Conservation (phyloP, 192 early-diverging fungal species). For the Mortierella claussenii region DNA sequence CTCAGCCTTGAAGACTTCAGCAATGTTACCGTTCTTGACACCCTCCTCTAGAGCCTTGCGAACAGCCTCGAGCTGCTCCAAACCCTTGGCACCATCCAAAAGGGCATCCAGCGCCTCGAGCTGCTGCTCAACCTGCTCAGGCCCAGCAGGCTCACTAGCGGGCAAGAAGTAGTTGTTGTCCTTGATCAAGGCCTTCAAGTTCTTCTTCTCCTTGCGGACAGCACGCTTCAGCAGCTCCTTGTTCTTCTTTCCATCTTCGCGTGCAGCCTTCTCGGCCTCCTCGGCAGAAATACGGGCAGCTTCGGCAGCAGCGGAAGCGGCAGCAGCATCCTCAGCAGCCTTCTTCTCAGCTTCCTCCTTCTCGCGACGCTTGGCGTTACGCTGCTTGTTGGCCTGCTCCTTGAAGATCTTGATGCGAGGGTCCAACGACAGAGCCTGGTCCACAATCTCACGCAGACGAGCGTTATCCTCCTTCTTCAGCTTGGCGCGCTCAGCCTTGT, state of each 20-base stretch:
- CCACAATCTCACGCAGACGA: constrained; percentile 84
- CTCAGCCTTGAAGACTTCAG: constrained; percentile 67
- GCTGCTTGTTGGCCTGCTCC: constrained; percentile 89
- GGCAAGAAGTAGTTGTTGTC: constrained; percentile 83
- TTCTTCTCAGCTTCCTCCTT: constrained; percentile 78
- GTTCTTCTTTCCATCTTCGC: constrained; percentile 82
- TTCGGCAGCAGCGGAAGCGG: constrained; percentile 59
- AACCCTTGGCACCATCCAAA: constrained; percentile 70
- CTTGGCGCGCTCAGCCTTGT: constrained; percentile 89
- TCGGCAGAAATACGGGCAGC: constrained; percentile 70
- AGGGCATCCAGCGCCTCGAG: constrained; percentile 84
- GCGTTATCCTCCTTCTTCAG: constrained; percentile 98
- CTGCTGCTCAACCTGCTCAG: constrained; percentile 72
- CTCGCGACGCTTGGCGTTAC: constrained; percentile 91
- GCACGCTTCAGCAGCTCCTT: constrained; percentile 89
- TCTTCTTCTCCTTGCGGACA: constrained; percentile 93
- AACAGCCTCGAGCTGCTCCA: constrained; percentile 64
- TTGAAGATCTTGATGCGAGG: constrained; percentile 92
- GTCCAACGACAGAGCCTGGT: constrained; percentile 84
- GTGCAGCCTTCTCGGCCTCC: constrained; percentile 68
- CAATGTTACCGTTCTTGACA: constrained; percentile 68
- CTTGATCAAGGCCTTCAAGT: constrained; percentile 80
- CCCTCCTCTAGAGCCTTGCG: constrained; percentile 71
- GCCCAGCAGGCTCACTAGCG: constrained; percentile 62
- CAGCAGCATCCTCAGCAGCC: constrained; percentile 62